A percentile compares a stretch with the other conserved stretches of the same genome.
Conservation (phyloP, 805 yeast species). For the Pichia californica region DNA sequence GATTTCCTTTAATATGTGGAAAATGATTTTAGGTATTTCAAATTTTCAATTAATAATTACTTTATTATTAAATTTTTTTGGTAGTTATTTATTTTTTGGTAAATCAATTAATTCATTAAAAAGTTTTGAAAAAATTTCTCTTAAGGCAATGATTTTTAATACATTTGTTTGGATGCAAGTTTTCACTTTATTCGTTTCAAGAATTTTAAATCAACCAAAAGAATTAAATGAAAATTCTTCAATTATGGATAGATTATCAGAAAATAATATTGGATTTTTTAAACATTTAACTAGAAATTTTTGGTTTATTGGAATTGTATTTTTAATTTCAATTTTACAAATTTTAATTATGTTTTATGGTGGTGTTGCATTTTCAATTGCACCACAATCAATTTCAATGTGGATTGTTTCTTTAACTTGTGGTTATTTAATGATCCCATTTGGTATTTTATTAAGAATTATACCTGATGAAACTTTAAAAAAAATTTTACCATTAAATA, state of each 20-base stretch:
- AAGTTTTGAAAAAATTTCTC: constrained; percentile 45
- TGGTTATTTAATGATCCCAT: constrained; percentile 77
- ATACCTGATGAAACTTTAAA: constrained; percentile 77
- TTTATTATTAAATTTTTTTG: constrained; percentile 75
- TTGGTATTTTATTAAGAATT: constrained; percentile 68
- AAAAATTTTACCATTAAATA: constrained; percentile 55
- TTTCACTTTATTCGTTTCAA: constrained; percentile 83
- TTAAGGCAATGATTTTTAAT: constrained; percentile 86
- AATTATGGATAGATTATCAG: constrained; percentile 52
- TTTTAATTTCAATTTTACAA: constrained; percentile 77
- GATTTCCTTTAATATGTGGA: constrained; percentile 94
- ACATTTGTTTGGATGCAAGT: constrained; percentile 97
- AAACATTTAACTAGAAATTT: constrained; percentile 75
- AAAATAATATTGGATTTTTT: constrained; percentile 71
- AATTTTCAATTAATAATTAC: constrained; percentile 72
- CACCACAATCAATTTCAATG: constrained; percentile 71
- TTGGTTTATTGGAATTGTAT: constrained; percentile 69
- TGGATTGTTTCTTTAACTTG: constrained; percentile 86
- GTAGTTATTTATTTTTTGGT: constrained; percentile 51
- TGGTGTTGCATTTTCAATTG: constrained; percentile 87
- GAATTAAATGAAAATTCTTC: constrained; percentile 47
- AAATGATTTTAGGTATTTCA: constrained; percentile 91
- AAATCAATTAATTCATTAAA: constrained; percentile 16
- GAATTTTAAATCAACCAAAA: constrained; percentile 78
- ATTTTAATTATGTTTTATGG: constrained; percentile 92